These are phyloP conservation scores for Aureobasidium sp. DNA, from an alignment of 2,329 filamentous ascomycete genomes.

Conservation along the genomic window DNA sequence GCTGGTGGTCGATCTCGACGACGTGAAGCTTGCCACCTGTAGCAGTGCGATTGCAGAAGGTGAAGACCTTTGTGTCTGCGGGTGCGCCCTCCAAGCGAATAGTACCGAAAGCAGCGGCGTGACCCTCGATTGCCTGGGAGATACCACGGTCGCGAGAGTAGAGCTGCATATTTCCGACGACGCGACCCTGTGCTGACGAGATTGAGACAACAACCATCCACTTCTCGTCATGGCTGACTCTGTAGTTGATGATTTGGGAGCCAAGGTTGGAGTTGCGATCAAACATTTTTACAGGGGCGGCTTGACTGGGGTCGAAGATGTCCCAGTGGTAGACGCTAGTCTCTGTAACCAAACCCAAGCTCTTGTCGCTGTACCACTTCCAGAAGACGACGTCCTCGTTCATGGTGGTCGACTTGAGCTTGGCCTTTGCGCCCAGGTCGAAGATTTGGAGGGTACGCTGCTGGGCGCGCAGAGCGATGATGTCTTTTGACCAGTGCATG, in stretches of 20 bases:
- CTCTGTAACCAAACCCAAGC: constrained; percentile 83
- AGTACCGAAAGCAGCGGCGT: constrained; percentile 89
- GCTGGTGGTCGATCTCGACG: constrained; percentile 91
- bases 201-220: constrained; percentile 99
- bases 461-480: constrained; percentile 94
- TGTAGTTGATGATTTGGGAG: constrained; percentile 99
- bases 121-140: constrained; percentile 95
- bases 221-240: constrained; percentile 87
- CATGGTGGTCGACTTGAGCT: constrained; percentile 95
- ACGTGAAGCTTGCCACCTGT: constrained; percentile 93
- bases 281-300: constrained; percentile 80
- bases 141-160: constrained; percentile 95
- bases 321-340: constrained; percentile 95
- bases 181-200: constrained; percentile 82
- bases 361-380: constrained; percentile 95
- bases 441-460: constrained; percentile 95
- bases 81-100: constrained; percentile 81
- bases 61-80: constrained; percentile 89
- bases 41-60: constrained; percentile 85
- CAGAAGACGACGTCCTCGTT: constrained; percentile 97
- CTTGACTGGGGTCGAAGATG: constrained; percentile 75
- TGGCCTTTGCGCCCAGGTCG: constrained; percentile 84
- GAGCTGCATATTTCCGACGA: constrained; percentile 93
- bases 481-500: constrained; percentile 95
- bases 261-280: constrained; percentile 88